Base-by-base conservation (phyloP, 2,329 filamentous ascomycete species). In the Penicillium italicum region DNA sequence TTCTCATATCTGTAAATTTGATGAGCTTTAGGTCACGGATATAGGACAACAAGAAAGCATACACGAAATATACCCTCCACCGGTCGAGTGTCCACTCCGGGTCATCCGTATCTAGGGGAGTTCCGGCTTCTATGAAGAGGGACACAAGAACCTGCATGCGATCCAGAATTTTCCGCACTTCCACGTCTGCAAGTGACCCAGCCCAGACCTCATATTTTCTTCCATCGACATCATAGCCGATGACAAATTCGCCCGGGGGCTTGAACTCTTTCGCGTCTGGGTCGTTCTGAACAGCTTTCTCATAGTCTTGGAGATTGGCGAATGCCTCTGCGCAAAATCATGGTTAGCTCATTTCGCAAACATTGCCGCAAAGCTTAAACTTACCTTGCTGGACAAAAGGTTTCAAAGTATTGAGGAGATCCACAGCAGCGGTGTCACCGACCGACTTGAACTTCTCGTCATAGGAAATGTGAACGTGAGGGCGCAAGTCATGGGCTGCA, bases 81-180 rank as follows among this genome's bases (percentile, higher is more conserved):
- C 93, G 84, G 58, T 91, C 84, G 20, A 87, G 74, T 0, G 85
- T 86, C 80, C 85, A 87, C 59, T 92, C 88, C 0, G 87, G 82
- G 50, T 89, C 82, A 37, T 91, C 85, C 2, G 87, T 77, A 16
- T 83, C 83, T 43, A 97, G 85, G 36, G 85, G 85, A 5, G 85
- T 89, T n/a, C 92, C 94, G 28, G 90, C 94, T 72, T 99, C 95
- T 59, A 99, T 97, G 72, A 91, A 95, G 57, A 97, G 80, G 16
- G 90, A 85, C 5, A 92, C 84, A 34, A 96, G 79, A 53, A 97
- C 85, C 75, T 96, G 91, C 61, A 95, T 83, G 50, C 92, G 90
- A 58, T 85, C 85, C 66, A 96, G 79, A 37, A 97, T 78, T 66
- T 86, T 81, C 67, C 84, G 83, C 40, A 95, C 85, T 16, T 80